phyloP scores from a whole-genome alignment of 192 early-diverging fungal genomes.

The Mortierella claussenii region DNA sequence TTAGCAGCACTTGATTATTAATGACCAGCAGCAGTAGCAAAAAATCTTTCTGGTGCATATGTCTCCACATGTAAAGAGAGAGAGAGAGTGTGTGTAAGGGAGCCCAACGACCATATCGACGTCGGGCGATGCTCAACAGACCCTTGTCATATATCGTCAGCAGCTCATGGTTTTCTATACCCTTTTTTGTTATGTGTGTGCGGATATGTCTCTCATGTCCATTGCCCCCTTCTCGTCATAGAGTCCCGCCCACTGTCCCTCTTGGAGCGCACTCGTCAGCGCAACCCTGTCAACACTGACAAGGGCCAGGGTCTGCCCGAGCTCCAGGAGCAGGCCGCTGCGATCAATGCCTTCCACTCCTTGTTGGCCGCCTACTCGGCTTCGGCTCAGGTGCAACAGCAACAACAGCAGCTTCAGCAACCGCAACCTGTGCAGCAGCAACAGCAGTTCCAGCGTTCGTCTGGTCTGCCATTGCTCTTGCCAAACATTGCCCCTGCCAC shows the following conservation, averaged over 20 bases:
- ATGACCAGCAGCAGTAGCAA: too few relatives aligned
- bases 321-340: slow-evolving; percentile 53
- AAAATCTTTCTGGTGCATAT: too few relatives aligned
- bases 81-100: too few relatives aligned
- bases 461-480: slow-evolving; percentile 50
- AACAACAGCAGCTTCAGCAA: slow-evolving; percentile 57
- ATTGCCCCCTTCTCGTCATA: slow-evolving; percentile 1
- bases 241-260: slow-evolving; percentile 47
- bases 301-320: slow-evolving; percentile 30
- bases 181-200: too few relatives aligned
- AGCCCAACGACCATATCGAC: too few relatives aligned
- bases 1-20: too few relatives aligned
- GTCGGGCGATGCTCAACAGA: too few relatives aligned
- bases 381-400: slow-evolving; percentile 49
- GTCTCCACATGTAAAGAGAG: too few relatives aligned
- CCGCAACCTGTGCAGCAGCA: slow-evolving; percentile 51
- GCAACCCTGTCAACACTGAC: slow-evolving; percentile 33
- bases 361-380: slow-evolving; percentile 55
- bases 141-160: too few relatives aligned
- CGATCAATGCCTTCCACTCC: slow-evolving; percentile 55
- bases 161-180: too few relatives aligned
- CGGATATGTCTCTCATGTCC: background rate
- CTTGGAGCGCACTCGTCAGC: slow-evolving; percentile 52
- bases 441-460: slow-evolving; percentile 37
- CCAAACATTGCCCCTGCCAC: slow-evolving; percentile 57